A percentile compares a stretch with the other conserved stretches of the same genome.
Conservation (phyloP, 2,329 filamentous ascomycete species). For the Colletotrichum horii region DNA sequence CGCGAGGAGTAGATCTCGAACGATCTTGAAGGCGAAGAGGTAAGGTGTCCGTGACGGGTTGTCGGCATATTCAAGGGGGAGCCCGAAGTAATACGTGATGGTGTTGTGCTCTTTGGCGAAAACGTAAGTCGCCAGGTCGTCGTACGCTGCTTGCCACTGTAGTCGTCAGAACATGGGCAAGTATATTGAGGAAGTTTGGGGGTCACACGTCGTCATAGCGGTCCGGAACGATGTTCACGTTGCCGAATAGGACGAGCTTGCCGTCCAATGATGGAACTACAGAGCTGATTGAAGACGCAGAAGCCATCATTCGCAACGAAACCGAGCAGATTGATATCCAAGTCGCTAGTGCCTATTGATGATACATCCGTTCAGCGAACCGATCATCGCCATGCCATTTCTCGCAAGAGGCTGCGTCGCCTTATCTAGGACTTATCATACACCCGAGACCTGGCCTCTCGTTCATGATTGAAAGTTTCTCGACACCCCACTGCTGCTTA, state of each 20-base stretch:
- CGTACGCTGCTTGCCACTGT: constrained; percentile 46
- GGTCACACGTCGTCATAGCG: constrained; percentile 33
- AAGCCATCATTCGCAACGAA: background rate
- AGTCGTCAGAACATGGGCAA: background rate
- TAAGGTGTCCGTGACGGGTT: constrained; percentile 25
- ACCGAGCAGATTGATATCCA: background rate
- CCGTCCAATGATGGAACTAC: background rate
- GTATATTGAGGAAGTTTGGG: background rate
- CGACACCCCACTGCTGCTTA: background rate
- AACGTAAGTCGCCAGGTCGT: constrained; percentile 41
- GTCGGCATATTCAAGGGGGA: constrained; percentile 32
- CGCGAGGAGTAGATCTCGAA: constrained; percentile 26
- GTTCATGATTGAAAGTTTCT: background rate
- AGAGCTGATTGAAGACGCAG: background rate
- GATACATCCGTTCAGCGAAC: background rate
- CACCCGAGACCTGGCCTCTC: background rate
- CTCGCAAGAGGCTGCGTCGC: background rate
- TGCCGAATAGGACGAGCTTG: constrained; percentile 26
- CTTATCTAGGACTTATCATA: background rate
- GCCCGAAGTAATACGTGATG: constrained; percentile 47
- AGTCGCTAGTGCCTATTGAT: background rate
- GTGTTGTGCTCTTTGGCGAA: constrained; percentile 37
- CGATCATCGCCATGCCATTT: background rate
- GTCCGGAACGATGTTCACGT: constrained; percentile 41
- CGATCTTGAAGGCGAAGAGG: constrained; percentile 28